Percentiles rank a stretch among this genome's conserved stretches.
Evolutionary conservation across 2,329 filamentous ascomycete species (phyloP).

Genomic region (Alternaria arbusti): DNA sequence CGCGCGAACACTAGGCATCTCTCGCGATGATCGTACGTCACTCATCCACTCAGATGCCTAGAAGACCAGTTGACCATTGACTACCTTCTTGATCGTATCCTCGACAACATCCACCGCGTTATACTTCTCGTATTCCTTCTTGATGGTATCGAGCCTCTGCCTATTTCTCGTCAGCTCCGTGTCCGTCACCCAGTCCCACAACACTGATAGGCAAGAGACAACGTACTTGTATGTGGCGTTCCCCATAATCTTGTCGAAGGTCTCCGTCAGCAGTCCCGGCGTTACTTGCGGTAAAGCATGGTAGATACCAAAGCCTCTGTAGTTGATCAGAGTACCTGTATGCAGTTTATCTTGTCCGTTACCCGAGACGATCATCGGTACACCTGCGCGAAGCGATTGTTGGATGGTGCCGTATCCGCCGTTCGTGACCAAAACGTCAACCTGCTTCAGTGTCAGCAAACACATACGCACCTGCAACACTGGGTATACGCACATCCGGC

Average conservation of each 20-base stretch:
- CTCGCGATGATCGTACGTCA: background rate
- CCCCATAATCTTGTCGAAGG: slow-evolving; percentile 9
- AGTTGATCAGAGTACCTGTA: slow-evolving; percentile 36
- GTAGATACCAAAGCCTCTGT: slow-evolving; percentile 14
- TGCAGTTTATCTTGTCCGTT: slow-evolving; percentile 50
- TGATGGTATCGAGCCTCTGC: background rate
- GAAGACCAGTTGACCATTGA: background rate
- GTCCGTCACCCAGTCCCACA: background rate
- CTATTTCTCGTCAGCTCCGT: background rate
- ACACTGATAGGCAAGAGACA: no score
- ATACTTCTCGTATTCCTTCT: slow-evolving; percentile 9
- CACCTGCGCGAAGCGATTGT: slow-evolving; percentile 54
- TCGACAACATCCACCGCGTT: slow-evolving; percentile 12
- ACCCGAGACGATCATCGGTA: slow-evolving; percentile 57
- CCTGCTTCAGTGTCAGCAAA: slow-evolving; percentile 19
- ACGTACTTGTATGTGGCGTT: slow-evolving; percentile 7
- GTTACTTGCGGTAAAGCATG: slow-evolving; percentile 5
- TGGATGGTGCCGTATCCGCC: slow-evolving; percentile 57
- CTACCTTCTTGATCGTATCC: slow-evolving; percentile 1
- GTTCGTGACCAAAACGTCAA: slow-evolving; percentile 54
- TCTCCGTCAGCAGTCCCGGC: background rate
- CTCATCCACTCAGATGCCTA: background rate
- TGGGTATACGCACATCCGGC: slow-evolving; percentile 18
- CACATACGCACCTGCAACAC: background rate
- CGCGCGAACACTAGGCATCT: background rate